Base-by-base conservation (phyloP, 495 filamentous ascomycete genomes). In the Xylaria venustula region DNA sequence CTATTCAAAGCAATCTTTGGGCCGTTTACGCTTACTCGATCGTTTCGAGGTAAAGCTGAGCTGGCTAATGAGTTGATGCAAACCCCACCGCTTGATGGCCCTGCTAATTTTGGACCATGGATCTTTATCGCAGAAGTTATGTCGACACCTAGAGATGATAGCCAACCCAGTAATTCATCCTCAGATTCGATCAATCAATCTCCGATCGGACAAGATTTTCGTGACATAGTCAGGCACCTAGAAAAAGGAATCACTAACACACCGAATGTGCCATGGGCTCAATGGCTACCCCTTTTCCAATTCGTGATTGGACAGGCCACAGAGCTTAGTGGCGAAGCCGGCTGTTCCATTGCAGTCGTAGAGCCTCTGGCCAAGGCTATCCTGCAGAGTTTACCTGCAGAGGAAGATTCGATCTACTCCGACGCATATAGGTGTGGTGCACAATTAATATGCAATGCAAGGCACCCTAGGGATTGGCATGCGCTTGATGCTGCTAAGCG, bases 361-460 rank as follows among this genome's bases (percentile, higher is more conserved):
- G 91, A 93, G 58, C 91, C 90, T 9, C 69, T 96, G 20, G 84
- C 90, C 4, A 85, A 84, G 48, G 67, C 64, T 3, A 37, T 86
- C 1, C 48, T 72, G 8, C 73, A 80, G 7, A 65, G 53, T 12
- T 34, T 48, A 22, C 14, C 28, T 34, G 7, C 7, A n/a, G 15
- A 57, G 44, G 22, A 19, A 28, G 23, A 51, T 15, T 37, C 57
- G 17, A 45, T 54, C 1, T 36, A 42, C 12, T 42, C 58, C 22
- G 71, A 54, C 22, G 63, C 73, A 5, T 51, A 83, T 12, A 70
- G 68, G 48, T 66, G 60, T 40, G 60, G 73, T 19, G 63, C 69
- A 17, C 70, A 74, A 37, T 50, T 81, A 11, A 32, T 80, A 11
- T 66, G 72, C 11, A 64, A 66, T 17, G 76, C 79, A 42, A 76